These are phyloP conservation scores for Pythium angustatum DNA, from an alignment of 352 stramenopile genomes.

Conservation along the genomic window DNA sequence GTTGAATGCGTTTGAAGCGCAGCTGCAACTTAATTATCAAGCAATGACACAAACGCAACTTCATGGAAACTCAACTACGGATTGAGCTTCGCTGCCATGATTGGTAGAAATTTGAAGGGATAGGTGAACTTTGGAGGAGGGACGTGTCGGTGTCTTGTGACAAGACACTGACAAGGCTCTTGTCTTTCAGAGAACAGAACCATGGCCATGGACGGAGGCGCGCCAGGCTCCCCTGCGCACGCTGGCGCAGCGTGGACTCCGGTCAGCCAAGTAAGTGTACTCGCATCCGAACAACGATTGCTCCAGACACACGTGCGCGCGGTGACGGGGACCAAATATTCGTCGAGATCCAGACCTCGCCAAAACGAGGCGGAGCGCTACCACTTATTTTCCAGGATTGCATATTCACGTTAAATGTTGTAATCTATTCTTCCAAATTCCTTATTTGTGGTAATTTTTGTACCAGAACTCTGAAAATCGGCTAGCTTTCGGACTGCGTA, in stretches of 20 bases:
- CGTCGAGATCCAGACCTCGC: too few species aligned
- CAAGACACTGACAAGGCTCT: too few species aligned
- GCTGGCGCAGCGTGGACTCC: not conserved
- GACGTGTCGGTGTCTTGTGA: not conserved
- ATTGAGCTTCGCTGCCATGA: not conserved
- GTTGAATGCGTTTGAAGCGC: not conserved
- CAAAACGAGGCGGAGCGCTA: too few species aligned
- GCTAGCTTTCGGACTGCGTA: too few species aligned
- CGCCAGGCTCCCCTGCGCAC: not conserved
- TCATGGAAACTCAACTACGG: not conserved
- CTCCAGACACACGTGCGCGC: not conserved
- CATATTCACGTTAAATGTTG: too few species aligned
- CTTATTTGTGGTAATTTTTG: too few species aligned
- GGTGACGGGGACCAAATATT: not conserved
- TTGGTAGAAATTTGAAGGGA: not conserved
- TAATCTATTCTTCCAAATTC: too few species aligned
- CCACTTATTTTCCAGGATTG: too few species aligned
- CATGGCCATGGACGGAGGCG: not conserved
- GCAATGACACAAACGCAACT: not conserved
- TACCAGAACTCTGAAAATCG: too few species aligned
- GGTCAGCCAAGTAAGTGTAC: not conserved
- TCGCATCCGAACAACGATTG: not conserved
- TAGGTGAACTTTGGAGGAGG: not conserved
- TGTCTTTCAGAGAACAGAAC: not conserved
- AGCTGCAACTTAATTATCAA: not conserved